These are phyloP conservation scores for Lentinula edodes DNA, from an alignment of 768 basidiomycete species.

Conservation along the genomic window DNA sequence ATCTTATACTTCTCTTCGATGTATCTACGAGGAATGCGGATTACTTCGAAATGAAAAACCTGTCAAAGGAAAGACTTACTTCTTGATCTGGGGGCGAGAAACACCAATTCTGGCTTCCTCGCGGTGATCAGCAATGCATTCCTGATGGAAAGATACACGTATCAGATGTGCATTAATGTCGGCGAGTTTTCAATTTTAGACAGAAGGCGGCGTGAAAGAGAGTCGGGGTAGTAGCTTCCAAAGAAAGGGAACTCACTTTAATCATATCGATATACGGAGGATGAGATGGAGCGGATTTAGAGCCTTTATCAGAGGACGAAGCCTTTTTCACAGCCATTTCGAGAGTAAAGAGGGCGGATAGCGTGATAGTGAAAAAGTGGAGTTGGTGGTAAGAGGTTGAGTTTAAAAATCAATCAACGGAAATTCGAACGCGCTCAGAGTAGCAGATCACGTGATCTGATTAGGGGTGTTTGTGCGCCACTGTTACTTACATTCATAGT, in stretches of 20 bases:
- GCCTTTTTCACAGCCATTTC: conserved; percentile 29
- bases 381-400: conserved; percentile 13
- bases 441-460: neutral
- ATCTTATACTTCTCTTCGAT: conserved; percentile 82
- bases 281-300: conserved; percentile 45
- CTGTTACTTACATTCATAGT: neutral
- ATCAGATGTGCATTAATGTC: neutral
- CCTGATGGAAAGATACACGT: conserved; percentile 37
- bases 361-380: conserved; percentile 15
- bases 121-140: conserved; percentile 68
- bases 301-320: conserved; percentile 42
- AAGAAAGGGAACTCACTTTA: conserved; percentile 44
- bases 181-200: neutral
- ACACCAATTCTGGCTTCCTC: conserved; percentile 82
- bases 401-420: conserved; percentile 4
- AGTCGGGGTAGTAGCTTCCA: conserved; percentile 8
- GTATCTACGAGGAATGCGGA: conserved; percentile 42
- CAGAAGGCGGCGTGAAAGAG: neutral
- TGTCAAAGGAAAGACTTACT: conserved; percentile 36
- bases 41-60: neutral
- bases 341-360: conserved; percentile 11
- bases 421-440: neutral
- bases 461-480: neutral
- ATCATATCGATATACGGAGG: conserved; percentile 75
- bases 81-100: conserved; percentile 91